Percentiles rank a stretch among this genome's conserved stretches.
Conservation (phyloP, 805 yeast genomes). For the Hanseniaspora singularis region DNA sequence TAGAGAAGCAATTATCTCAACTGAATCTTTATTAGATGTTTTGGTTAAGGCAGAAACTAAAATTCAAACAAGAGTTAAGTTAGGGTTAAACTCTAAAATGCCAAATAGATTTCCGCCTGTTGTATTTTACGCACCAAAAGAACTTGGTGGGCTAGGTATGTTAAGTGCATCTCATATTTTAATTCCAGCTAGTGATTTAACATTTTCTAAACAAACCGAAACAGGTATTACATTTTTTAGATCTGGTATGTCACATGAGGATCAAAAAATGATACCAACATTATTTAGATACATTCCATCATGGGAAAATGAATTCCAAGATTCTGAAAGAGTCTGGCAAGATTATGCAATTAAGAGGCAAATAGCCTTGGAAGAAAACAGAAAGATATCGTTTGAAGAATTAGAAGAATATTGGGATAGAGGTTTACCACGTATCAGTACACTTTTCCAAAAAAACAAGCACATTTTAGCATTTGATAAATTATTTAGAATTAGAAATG, state of each 20-base stretch:
- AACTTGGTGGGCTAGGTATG: slow-evolving; percentile 96
- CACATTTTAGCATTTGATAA: slow-evolving; percentile 90
- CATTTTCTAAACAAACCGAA: slow-evolving; percentile 88
- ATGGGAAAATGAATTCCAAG: slow-evolving; percentile 93
- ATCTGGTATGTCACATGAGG: slow-evolving; percentile 79
- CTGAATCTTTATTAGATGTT: slow-evolving; percentile 63
- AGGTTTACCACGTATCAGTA: slow-evolving; percentile 91
- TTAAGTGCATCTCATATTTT: slow-evolving; percentile 89
- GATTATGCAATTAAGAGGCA: slow-evolving; percentile 84
- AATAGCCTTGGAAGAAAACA: slow-evolving; percentile 74
- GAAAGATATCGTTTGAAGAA: slow-evolving; percentile 83
- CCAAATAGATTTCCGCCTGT: slow-evolving; percentile 98
- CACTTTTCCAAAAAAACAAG: slow-evolving; percentile 87
- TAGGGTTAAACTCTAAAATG: slow-evolving; percentile 95
- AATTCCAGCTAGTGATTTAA: slow-evolving; percentile 83
- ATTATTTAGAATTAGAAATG: slow-evolving; percentile 76
- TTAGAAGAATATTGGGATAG: slow-evolving; percentile 92
- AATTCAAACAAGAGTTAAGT: slow-evolving; percentile 84
- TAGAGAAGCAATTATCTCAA: slow-evolving; percentile 83
- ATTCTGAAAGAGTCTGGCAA: slow-evolving; percentile 95
- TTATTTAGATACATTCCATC: slow-evolving; percentile 83
- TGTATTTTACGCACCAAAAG: slow-evolving; percentile 94
- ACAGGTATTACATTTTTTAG: slow-evolving; percentile 90
- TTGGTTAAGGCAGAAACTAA: slow-evolving; percentile 86
- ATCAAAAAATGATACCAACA: slow-evolving; percentile 77